Evolutionary conservation across 2,329 filamentous ascomycete species (phyloP).

Genomic region (Monascus ruber): DNA sequence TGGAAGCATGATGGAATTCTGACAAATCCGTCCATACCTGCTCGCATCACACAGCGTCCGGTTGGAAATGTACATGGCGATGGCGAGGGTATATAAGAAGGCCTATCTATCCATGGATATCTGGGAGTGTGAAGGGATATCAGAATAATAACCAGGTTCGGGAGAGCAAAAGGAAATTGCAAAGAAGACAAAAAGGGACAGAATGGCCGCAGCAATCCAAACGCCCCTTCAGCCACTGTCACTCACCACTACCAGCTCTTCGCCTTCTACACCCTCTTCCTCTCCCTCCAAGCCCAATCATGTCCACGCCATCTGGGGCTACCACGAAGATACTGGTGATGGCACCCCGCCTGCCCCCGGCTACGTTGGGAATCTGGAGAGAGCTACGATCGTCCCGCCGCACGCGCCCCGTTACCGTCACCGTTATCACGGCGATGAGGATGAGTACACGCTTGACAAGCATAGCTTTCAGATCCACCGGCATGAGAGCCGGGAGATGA

Average conservation of each 20-base stretch:
- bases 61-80: too few relatives aligned
- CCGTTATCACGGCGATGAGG: conserved; percentile 31
- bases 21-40: conserved; percentile 24
- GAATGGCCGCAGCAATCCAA: conserved; percentile 20
- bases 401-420: conserved; percentile 26
- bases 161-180: too few relatives aligned
- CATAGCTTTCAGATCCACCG: conserved; percentile 37
- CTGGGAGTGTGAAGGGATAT: too few relatives aligned
- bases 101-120: too few relatives aligned
- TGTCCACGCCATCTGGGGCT: conserved; percentile 36
- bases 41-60: conserved; percentile 7
- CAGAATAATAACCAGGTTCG: too few relatives aligned
- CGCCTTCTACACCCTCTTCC: conserved; percentile 4
- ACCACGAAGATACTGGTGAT: conserved; percentile 34
- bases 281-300: conserved; percentile 17
- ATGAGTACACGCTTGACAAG: conserved; percentile 35
- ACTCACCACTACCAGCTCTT: conserved; percentile 7
- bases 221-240: conserved; percentile 5
- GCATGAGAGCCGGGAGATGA: conserved; percentile 26
- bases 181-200: too few relatives aligned
- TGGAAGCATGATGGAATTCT: conserved; percentile 9
- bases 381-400: conserved; percentile 33
- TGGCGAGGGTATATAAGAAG: too few relatives aligned
- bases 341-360: conserved; percentile 31
- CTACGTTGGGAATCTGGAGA: conserved; percentile 26